phyloP scores from a whole-genome alignment of 2,329 filamentous ascomycete species.

The Epichloe brachyelytri region DNA sequence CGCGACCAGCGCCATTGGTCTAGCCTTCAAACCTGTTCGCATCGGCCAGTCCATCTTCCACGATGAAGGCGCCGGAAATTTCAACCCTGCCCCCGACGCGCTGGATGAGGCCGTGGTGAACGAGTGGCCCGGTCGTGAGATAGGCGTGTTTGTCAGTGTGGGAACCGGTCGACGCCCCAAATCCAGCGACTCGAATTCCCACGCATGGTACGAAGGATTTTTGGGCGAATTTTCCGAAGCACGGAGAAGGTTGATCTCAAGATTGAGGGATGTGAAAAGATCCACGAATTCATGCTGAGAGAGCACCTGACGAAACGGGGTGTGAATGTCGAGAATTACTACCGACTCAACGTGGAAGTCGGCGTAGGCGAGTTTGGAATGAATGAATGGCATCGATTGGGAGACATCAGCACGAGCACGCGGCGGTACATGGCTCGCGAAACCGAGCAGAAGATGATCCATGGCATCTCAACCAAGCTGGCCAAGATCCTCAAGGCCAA shows the following conservation, averaged over 20 bases:
- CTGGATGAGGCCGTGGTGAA: constrained; percentile 85
- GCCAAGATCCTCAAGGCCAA: constrained; percentile 73
- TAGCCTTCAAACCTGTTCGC: constrained; percentile 92
- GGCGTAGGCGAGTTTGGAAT: constrained; percentile 96
- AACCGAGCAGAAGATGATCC: constrained; percentile 64
- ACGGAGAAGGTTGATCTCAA: constrained; percentile 70
- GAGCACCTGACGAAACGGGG: constrained; percentile 65
- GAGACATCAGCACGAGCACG: constrained; percentile 88
- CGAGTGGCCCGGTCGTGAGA: constrained; percentile 87
- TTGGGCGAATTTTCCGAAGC: constrained; percentile 89
- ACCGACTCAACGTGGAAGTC: constrained; percentile 90
- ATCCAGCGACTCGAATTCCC: constrained; percentile 52
- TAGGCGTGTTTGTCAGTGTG: constrained; percentile 84
- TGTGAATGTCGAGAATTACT: constrained; percentile 84
- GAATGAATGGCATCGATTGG: constrained; percentile 94
- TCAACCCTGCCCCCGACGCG: constrained; percentile 75
- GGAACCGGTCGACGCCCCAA: constrained; percentile 78
- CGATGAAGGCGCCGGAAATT: constrained; percentile 82
- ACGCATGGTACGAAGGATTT: constrained; percentile 90
- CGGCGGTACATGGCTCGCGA: constrained; percentile 65
- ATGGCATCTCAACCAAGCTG: constrained; percentile 65
- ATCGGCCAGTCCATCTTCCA: constrained; percentile 90
- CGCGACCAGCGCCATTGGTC: constrained; percentile 79
- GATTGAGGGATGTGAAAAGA: constrained; percentile 89
- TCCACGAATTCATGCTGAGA: constrained; percentile 73